Conservation (phyloP, 2,329 filamentous ascomycete genomes). For the Botrytis pseudocinerea region DNA sequence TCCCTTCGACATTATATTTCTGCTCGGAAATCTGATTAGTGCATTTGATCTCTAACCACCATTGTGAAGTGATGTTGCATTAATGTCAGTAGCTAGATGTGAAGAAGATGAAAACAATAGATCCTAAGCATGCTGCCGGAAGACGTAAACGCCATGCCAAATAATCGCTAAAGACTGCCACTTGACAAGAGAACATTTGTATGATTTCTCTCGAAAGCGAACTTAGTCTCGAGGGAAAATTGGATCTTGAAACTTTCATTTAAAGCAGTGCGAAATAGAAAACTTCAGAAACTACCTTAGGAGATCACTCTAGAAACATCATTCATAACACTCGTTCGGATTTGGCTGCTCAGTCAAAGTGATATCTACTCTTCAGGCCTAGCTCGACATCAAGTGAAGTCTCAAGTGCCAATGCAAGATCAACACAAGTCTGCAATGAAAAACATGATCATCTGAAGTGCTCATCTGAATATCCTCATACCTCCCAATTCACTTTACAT, state of each 20-base stretch:
- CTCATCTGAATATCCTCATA: background rate
- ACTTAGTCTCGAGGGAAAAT: background rate
- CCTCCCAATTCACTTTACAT: background rate
- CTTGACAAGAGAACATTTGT: background rate
- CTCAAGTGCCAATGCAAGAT: background rate
- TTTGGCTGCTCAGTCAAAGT: background rate
- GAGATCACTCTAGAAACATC: background rate
- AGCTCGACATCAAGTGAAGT: background rate
- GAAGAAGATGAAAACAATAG: accelerated
- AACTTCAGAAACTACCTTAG: background rate
- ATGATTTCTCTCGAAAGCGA: accelerated
- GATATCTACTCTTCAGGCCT: background rate
- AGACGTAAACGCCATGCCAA: background rate
- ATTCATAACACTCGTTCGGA: background rate
- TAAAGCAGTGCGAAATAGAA: background rate
- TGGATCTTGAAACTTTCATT: background rate
- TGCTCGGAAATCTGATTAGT: background rate
- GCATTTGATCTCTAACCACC: background rate
- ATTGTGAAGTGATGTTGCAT: background rate
- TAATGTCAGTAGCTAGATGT: too few relatives aligned
- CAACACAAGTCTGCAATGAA: background rate
- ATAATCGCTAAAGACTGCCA: too few relatives aligned
- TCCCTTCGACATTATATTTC: background rate
- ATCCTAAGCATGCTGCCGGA: background rate
- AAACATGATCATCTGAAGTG: background rate